Percentiles rank a stretch among this genome's conserved stretches.
Conservation (phyloP, 2,329 filamentous ascomycete species). For the Colletotrichum ledebouriae region DNA sequence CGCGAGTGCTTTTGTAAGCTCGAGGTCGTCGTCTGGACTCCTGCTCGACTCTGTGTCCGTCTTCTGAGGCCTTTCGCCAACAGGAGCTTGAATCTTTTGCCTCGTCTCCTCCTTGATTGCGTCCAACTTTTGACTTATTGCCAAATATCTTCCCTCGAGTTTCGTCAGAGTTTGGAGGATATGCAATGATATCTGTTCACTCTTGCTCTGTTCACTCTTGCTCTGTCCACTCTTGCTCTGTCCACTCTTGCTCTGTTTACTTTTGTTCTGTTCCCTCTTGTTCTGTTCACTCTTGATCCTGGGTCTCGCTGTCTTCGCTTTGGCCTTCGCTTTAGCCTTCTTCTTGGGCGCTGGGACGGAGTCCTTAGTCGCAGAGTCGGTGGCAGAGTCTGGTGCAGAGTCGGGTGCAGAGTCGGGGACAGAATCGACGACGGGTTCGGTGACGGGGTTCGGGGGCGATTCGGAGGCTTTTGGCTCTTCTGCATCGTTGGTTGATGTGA, state of each 20-base stretch:
- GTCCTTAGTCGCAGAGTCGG: too few species aligned
- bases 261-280: not conserved
- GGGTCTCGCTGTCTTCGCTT: not conserved
- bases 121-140: constrained; percentile 28
- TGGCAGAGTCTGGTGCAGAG: too few species aligned
- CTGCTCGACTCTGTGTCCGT: not conserved
- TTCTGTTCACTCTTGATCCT: not conserved
- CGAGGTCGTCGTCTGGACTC: not conserved
- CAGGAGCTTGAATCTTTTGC: too few species aligned
- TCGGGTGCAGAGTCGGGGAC: too few species aligned
- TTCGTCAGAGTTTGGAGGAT: constrained; percentile 29
- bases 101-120: not conserved
- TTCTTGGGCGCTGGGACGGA: too few species aligned
- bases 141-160: constrained; percentile 30
- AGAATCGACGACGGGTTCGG: too few species aligned
- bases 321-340: constrained; percentile 37
- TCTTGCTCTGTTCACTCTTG: not conserved
- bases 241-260: too few species aligned
- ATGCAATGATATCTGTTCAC: constrained; percentile 18
- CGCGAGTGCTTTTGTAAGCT: constrained; percentile 3
- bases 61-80: not conserved
- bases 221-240: not conserved
- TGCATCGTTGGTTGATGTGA: not conserved
- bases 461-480: too few species aligned
- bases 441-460: too few species aligned